Percentiles rank a stretch among this genome's conserved stretches.
phyloP scores from a whole-genome alignment of 1,139 yeast genomes.

The Debaryomyces psychrophilus region DNA sequence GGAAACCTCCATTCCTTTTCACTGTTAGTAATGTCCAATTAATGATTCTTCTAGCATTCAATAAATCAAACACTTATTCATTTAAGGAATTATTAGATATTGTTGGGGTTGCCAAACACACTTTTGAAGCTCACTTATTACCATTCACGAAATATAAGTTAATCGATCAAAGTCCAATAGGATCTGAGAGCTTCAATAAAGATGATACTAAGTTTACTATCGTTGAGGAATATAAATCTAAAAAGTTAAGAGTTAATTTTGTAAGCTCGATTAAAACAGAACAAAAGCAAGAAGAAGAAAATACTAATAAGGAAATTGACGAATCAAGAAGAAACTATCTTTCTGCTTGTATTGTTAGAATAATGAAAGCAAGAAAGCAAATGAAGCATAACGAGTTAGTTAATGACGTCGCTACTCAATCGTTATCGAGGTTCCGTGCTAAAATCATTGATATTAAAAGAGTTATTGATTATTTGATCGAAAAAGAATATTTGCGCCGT shows the following conservation, averaged over 20 bases:
- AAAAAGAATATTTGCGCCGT: constrained; percentile 82
- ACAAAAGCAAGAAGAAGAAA: constrained; percentile 74
- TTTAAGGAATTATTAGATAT: constrained; percentile 62
- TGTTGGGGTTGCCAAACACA: constrained; percentile 68
- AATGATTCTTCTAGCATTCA: constrained; percentile 80
- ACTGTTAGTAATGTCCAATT: constrained; percentile 86
- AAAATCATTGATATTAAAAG: constrained; percentile 83
- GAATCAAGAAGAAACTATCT: constrained; percentile 85
- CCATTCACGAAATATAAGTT: constrained; percentile 83
- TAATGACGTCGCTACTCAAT: constrained; percentile 87
- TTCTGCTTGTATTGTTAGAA: constrained; percentile 92
- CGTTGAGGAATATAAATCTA: constrained; percentile 81
- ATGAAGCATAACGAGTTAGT: constrained; percentile 79
- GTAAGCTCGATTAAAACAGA: constrained; percentile 83
- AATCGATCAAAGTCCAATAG: constrained; percentile 65
- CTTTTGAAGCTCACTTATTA: constrained; percentile 71
- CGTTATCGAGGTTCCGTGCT: constrained; percentile 83
- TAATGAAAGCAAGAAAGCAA: constrained; percentile 90
- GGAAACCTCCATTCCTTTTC: constrained; percentile 80
- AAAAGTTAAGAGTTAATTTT: constrained; percentile 82
- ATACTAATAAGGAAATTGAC: constrained; percentile 81
- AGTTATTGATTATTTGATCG: constrained; percentile 84
- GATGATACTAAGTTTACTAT: constrained; percentile 68
- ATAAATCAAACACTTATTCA: constrained; percentile 62
- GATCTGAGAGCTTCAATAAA: constrained; percentile 47